Base-by-base conservation (phyloP, 495 filamentous ascomycete genomes). In the Mycothermus thermophilus region DNA sequence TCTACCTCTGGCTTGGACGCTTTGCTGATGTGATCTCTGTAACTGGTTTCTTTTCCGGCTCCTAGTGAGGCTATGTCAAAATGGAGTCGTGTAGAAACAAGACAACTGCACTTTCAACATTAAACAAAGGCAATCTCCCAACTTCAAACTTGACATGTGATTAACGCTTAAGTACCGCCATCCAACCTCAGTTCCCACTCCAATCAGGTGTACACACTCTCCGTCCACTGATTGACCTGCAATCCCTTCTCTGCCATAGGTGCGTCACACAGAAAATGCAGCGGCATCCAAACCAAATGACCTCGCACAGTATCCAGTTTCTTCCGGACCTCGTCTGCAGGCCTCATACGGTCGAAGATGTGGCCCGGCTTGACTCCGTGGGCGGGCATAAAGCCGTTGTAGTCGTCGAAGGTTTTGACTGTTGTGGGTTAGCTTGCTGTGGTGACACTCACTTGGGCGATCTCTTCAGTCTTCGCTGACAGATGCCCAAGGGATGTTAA, bases 211-310 rank as follows among this genome's bases (percentile, higher is more conserved):
- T 58, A 68, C 0, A 68, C 55, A 30, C 62, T 66, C 46, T 68
- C 64, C 0, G 64, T 68, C 52, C 57, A 66, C n/a, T 48, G 30
- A 18, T 68, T 68, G 2, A 68, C 56, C 45, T 66, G 63, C 37
- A 68, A 46, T 0, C 88, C 90, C 48, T 71, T 78, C 62, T 95
- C 90, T 0, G 86, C 88, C 88, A 95, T 90, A 44, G 79, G 67
- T 0, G 79, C 87, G 44, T 93, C 80, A 40, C 66, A 61, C 48
- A 95, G 55, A 48, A 93, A 96, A 26, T 88, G 74, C 44, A 95
- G 48, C 30, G 85, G 87, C 79, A 94, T 83, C 88, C 88, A 95
- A 0, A 97, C 86, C 18, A 97, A 54, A 64, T 95, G 90, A 0
- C 88, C 90, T 54, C 74, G 79, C 50, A 95, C 74, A 42, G 71